Evolutionary conservation across 495 filamentous ascomycete genomes (phyloP), one percentile per base, ranked within the genome.

Genomic region (Glonium stellatum): DNA sequence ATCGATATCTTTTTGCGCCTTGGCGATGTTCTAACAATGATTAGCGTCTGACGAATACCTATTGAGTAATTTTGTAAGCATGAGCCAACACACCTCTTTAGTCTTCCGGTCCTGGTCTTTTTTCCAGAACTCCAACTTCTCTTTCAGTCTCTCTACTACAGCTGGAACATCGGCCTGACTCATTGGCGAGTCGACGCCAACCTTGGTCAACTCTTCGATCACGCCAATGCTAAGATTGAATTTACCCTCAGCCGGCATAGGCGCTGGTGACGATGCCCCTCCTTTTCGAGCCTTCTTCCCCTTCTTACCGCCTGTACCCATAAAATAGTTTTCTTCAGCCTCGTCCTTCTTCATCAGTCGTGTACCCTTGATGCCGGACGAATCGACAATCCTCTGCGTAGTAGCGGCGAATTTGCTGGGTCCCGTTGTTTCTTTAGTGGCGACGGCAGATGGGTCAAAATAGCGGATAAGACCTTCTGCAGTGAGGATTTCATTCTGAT

Each of bases 101-200:
- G 93, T 99, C 78, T 96, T 89, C 57, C 81, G 78, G 37, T 88
- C 82, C 77, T 97, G 92, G 74, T 95, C 87, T 42, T 84, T 79
- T 80, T 96, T 96, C 89, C 92, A 99, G 66, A 86, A 81, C n/a
- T 84, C 86, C 41, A 96, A 78, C 80, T 97, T 97, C 59, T 81
- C 87, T 71, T 90, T 90, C 65, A 97, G 79, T 79, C 95, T 92
- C 80, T 96, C 90, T 12, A 88, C 73, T 1, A 81, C 82, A 46
- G 77, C 78, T 9, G 91, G 84, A 8, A 97, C 86, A 67, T 92
- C 93, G 31, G 83, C 76, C 67, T 90, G 85, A 72, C 81, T 85
- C 82, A 88, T 90, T 3, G 93, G 95, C 46, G 90, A 86, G 54
- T 93, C 86, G 64, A 97, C 81, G 70, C 86, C 85, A 66, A 97